These are phyloP conservation scores for Colletotrichum lini DNA, from an alignment of 2,329 filamentous ascomycete genomes.

Conservation along the genomic window DNA sequence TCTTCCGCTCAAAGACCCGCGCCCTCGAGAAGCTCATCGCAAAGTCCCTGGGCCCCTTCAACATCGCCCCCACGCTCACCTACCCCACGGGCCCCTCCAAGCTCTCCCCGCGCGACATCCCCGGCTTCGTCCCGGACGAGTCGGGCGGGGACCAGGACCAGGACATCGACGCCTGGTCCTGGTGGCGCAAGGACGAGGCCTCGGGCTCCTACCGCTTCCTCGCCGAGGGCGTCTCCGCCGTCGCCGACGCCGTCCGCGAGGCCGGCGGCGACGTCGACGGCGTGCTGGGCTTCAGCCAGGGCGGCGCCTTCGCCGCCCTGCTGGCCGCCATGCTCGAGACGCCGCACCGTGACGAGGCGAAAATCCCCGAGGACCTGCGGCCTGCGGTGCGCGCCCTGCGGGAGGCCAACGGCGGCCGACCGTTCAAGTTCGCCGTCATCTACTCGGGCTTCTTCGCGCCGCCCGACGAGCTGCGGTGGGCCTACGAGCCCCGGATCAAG, in stretches of 20 bases:
- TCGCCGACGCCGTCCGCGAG: conserved; percentile 74
- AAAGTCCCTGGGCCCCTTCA: conserved; percentile 77
- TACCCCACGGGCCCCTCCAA: conserved; percentile 80
- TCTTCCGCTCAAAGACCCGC: conserved; percentile 91
- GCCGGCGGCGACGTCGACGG: conserved; percentile 82
- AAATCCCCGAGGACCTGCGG: conserved; percentile 46
- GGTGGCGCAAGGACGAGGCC: conserved; percentile 82
- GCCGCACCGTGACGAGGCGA: conserved; percentile 46
- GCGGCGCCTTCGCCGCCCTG: conserved; percentile 79
- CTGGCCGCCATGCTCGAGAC: conserved; percentile 80
- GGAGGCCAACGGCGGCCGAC: conserved; percentile 61
- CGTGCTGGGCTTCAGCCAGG: conserved; percentile 87
- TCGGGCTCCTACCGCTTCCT: conserved; percentile 76
- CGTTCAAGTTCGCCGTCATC: conserved; percentile 78
- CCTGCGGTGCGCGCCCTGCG: conserved; percentile 63
- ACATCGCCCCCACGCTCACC: conserved; percentile 68
- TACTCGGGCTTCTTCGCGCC: conserved; percentile 85
- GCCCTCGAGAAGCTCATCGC: conserved; percentile 85
- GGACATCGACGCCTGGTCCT: conserved; percentile 80
- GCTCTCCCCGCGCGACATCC: conserved; percentile 76
- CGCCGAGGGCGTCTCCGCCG: conserved; percentile 73
- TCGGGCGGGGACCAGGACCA: conserved; percentile 51
- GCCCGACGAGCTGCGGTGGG: conserved; percentile 71
- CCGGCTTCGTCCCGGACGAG: conserved; percentile 69
- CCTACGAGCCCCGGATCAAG: conserved; percentile 79